Evolutionary conservation across 1,284 basidiomycete species (phyloP).

Genomic region (Ganoderma resinaceum): DNA sequence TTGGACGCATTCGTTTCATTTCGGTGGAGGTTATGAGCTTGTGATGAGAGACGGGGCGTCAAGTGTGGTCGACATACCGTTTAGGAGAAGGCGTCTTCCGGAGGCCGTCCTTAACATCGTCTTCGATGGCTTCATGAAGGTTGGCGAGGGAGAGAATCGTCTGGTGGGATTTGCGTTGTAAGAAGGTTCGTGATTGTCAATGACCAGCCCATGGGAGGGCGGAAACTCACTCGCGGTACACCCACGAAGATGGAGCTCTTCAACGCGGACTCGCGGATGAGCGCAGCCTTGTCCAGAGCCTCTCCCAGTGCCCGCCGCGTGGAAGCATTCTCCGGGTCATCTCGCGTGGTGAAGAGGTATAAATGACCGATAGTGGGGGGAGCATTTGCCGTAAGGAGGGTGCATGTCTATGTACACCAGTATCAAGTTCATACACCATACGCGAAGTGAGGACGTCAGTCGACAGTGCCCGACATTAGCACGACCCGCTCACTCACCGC

Average conservation of each 20-base stretch:
- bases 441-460: not conserved
- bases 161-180: conserved; percentile 45
- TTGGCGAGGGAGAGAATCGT: conserved; percentile 86
- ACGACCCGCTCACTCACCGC: conserved; percentile 54
- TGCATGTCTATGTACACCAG: conserved; percentile 66
- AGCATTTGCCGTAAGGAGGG: conserved; percentile 83
- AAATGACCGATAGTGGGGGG: conserved; percentile 82
- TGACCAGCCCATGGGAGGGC: not conserved
- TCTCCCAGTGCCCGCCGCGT: conserved; percentile 54
- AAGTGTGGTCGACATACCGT: conserved; percentile 53
- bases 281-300: conserved; percentile 73
- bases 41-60: not conserved
- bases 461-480: not conserved
- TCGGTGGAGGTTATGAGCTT: not conserved
- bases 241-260: conserved; percentile 95
- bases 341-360: conserved; percentile 77
- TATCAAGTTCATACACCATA: not conserved
- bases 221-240: conserved; percentile 78
- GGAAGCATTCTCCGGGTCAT: conserved; percentile 50
- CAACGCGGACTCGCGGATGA: conserved; percentile 93
- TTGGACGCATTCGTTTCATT: not conserved
- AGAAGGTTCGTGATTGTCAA: not conserved
- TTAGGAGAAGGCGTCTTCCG: conserved; percentile 58
- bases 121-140: conserved; percentile 76
- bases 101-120: conserved; percentile 78